Evolutionary conservation across 2,329 filamentous ascomycete genomes (phyloP), one percentile per base, ranked within the genome.

Genomic region (Xylariaceae sp.): DNA sequence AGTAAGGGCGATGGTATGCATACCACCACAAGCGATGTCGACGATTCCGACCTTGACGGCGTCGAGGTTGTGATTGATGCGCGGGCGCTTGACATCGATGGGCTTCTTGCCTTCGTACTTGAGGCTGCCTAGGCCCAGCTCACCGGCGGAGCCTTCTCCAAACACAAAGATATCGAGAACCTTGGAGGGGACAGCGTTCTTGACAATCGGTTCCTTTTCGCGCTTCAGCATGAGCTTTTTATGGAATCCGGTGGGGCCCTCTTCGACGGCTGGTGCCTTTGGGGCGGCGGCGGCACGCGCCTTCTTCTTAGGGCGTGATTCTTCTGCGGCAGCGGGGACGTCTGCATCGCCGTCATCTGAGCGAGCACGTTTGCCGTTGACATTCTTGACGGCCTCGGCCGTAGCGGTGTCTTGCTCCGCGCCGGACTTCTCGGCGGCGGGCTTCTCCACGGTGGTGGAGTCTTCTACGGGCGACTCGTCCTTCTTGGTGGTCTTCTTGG

Each of bases 1-100:
- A 39, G 86, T 88, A 49, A 91, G 74, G 11, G 85, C 86, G 65
- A 87, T 76, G 55, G 80, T 83, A 71, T 90, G 87, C 87, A 89
- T 89, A 47, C 86, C 87, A 62, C 87, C 87, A 53, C 83, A 80
- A 58, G 85, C 85, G 54, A 89, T 72, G 65, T 83, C 79, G 23
- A 89, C 85, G 45, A 89, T 80, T 51, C 85, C 82, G 61, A 85
- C 79, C 53, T 77, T 76, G 57, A 78, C 73, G 1, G 81, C 75
- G 45, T 76, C 75, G 51, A 90, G 78, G 53, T 80, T 76, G 56
- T 82, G 77, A 66, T 89, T 90, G 61, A 87, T 76, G 61, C 87
- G 84, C 39, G 87, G 87, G 54, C 86, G 80, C 74, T 87, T 87
- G 65, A 89, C 86, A 67, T 88, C 84, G 61, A 85, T 80, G n/a